Conservation (phyloP, 352 stramenopile species). For the Pythium apleroticum region DNA sequence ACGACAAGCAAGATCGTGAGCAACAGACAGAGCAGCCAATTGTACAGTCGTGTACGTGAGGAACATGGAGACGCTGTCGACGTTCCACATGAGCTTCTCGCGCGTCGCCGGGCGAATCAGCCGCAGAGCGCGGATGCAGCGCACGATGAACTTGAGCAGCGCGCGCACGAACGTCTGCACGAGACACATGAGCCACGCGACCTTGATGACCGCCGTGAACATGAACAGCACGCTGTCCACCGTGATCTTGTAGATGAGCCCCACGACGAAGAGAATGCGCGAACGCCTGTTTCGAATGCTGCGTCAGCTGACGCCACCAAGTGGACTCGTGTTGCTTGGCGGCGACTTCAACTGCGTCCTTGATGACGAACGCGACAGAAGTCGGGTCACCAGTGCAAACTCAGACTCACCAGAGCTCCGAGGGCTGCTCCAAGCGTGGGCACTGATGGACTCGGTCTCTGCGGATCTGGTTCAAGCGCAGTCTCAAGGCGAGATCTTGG, state of each 20-base stretch:
- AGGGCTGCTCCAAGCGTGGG: no score
- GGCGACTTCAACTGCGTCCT: no score
- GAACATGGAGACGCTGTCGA: constrained; percentile 45
- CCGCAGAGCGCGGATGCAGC: constrained; percentile 35
- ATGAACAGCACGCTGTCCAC: constrained; percentile 57
- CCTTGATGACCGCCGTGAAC: constrained; percentile 37
- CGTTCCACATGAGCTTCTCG: constrained; percentile 44
- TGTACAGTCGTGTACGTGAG: constrained; percentile 60
- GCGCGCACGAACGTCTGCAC: constrained; percentile 36
- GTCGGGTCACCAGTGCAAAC: no score
- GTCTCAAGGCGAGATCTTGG: no score
- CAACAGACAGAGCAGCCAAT: constrained; percentile 38
- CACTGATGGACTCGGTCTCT: no score
- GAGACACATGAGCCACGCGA: constrained; percentile 60
- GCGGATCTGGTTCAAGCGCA: no score
- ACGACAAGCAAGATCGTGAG: constrained; percentile 36
- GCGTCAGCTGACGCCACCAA: no score
- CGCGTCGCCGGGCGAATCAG: constrained; percentile 33
- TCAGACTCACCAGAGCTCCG: no score
- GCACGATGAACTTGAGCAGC: constrained; percentile 31
- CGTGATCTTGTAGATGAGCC: constrained; percentile 40
- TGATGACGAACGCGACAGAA: no score
- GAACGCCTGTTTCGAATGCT: no score
- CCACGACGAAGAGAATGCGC: no score
- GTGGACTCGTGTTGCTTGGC: no score